These are phyloP conservation scores for Alternaria gansuensis DNA, from an alignment of 2,329 filamentous ascomycete genomes.

Conservation along the genomic window DNA sequence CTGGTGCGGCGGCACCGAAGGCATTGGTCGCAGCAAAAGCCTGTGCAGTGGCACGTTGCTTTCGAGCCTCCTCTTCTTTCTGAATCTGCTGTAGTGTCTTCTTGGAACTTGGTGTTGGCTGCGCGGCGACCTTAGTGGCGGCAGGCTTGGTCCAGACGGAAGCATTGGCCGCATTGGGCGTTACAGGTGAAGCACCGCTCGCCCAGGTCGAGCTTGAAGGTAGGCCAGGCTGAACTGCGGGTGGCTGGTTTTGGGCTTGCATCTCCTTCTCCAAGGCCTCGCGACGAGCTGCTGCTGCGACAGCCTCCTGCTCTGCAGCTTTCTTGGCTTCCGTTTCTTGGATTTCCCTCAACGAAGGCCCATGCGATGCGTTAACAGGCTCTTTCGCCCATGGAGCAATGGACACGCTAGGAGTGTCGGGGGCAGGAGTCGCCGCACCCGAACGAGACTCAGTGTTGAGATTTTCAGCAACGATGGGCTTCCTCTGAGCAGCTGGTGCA, in stretches of 20 bases:
- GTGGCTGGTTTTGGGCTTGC: constrained; percentile 67
- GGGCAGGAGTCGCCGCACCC: constrained; percentile 77
- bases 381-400: constrained; percentile 97
- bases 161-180: constrained; percentile 58
- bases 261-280: constrained; percentile 82
- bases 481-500: constrained; percentile 86
- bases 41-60: constrained; percentile 73
- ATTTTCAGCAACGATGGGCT: constrained; percentile 82
- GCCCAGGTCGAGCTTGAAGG: constrained; percentile 92
- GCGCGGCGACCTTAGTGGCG: constrained; percentile 59
- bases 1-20: constrained; percentile 57
- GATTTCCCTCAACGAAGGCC: constrained; percentile 93
- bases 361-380: constrained; percentile 73
- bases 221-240: constrained; percentile 74
- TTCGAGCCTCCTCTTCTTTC: constrained; percentile 90
- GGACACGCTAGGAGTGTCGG: constrained; percentile 72
- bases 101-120: constrained; percentile 63
- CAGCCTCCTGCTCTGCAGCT: constrained; percentile 86
- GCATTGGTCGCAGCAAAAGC: constrained; percentile 57
- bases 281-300: constrained; percentile 78
- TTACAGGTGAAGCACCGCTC: constrained; percentile 72
- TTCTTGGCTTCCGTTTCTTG: constrained; percentile 95
- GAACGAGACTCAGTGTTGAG: constrained; percentile 72
- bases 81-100: constrained; percentile 97
- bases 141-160: constrained; percentile 71